Evolutionary conservation across 2,329 filamentous ascomycete genomes (phyloP), one percentile per base, ranked within the genome.

Genomic region (Colletotrichum agaves): DNA sequence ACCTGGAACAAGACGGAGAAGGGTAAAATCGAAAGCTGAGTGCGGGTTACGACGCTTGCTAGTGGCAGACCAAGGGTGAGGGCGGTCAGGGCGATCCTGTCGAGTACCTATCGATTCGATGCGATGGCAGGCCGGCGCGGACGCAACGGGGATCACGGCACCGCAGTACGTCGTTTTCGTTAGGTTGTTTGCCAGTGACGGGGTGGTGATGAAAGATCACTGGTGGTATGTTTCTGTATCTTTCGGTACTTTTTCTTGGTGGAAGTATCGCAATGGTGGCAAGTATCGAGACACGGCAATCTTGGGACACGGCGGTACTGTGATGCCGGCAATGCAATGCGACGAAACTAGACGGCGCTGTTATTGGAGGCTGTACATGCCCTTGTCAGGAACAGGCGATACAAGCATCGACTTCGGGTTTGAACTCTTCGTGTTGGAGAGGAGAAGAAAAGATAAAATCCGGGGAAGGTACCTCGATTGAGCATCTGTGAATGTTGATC

Each of bases 381-480:
- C 56, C 59, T 31, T 52, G 43, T 39, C 41, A 56, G 49, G 58
- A 5, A 52, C 43, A 19, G 46, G 19, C 33, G 59, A 37, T 31
- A 13, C 47, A 44, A 21, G 23, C 5, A 15, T 17, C 12, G 39
- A 44, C 50, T 52, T 12, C 17, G n/a, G 43, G 27, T 33, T 33
- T 10, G 19, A 15, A 41, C 33, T 17, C 13, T 55, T 35, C 23
- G 44, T 31, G 35, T 41, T 33, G 58, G 35, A 23, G 33, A 65
- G 3, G 35, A n/a, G 37, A 5, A 37, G 47, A 35, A 39, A 41
- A 61, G 53, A 17, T n/a, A 27, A 33, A 67, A 49, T 67, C 64
- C 64, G 64, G 64, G 64, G 47, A 64, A 64, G 41, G 13, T 12
- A n/a, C 19, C 52, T 53, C 41, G 31, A 67, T 59, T 27, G 44